Base-by-base conservation (phyloP, 164 flowering plant species). In the Pachysandra terminalis region DNA sequence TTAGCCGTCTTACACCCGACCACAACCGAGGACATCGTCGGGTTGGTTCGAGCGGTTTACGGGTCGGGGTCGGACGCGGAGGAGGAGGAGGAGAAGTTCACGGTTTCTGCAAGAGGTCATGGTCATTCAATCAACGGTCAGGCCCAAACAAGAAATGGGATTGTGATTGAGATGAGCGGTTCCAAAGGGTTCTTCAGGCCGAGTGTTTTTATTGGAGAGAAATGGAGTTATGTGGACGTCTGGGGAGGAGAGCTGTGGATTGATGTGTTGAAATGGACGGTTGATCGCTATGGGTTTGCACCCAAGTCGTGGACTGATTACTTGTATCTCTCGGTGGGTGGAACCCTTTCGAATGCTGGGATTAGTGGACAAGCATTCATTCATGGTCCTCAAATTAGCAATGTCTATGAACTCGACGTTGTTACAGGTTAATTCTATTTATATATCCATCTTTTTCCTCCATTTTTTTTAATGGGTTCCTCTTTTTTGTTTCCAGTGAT, bases 321-420 rank as follows among this genome's bases (percentile, higher is more conserved):
- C n/a, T n/a, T n/a, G n/a, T n/a, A n/a, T n/a, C n/a, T n/a, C n/a
- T n/a, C n/a, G n/a, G n/a, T n/a, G n/a, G n/a, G n/a, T n/a, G n/a
- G n/a, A n/a, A 95, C 99, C 12, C 82, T 95, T 10, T 95, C 98
- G 0, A 92, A 95, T 72, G 98, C 83, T 37, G 99, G 99, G 26
- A 95, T 95, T 58, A 95, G 99, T 49, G 99, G 99, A 1, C 98
- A 95, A 71, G 91, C 99, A 21, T 95, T 95, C 67, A 79, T 85
- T 68, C 93, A 93, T 69, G 99, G 99, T 6, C 99, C 99, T 64
- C 99, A 95, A 67, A 90, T 95, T 62, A 86, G 84, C 77, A 95
- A 89, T 75, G 96, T 95, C 66, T 48, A 70, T 65, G 87, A 92
- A 70, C 89, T 95, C 19, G 96, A 95, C 61, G 97, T 95, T 21